These are phyloP conservation scores for Termitomyces bulborhizus DNA, from an alignment of 768 basidiomycete genomes.

Conservation along the genomic window DNA sequence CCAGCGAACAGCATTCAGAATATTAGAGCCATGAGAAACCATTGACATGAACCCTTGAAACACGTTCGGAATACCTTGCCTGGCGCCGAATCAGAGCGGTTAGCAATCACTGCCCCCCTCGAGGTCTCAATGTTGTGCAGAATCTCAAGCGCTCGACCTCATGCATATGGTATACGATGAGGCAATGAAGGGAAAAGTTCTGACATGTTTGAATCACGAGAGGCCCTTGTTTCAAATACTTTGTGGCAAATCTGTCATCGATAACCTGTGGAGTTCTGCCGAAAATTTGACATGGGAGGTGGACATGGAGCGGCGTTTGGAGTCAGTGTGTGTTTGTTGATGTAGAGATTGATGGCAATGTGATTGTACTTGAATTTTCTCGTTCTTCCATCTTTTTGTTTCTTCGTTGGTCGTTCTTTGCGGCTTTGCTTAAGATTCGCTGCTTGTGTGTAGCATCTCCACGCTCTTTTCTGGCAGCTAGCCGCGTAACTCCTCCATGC, in stretches of 20 bases:
- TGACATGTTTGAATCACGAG: background rate
- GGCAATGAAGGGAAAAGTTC: background rate
- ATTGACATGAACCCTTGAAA: background rate
- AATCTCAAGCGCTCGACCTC: no score
- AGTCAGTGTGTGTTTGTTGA: constrained; percentile 1
- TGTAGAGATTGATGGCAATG: constrained; percentile 4
- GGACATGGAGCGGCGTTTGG: no score
- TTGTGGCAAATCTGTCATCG: no score
- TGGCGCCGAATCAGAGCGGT: background rate
- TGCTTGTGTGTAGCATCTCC: constrained; percentile 6
- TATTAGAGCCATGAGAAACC: background rate
- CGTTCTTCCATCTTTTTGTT: background rate
- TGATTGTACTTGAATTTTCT: constrained; percentile 1
- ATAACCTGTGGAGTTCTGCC: background rate
- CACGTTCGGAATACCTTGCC: background rate
- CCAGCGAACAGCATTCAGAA: background rate
- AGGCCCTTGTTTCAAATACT: no score
- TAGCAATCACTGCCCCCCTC: no score
- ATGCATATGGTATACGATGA: background rate
- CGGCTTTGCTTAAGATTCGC: background rate
- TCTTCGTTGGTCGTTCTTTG: background rate
- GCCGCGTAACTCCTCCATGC: constrained; percentile 17
- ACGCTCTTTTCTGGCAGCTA: constrained; percentile 15
- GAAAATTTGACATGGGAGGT: background rate
- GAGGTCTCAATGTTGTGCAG: no score